phyloP scores from a whole-genome alignment of 1,284 basidiomycete species.

The Sporisorium iseilematis-ciliati region DNA sequence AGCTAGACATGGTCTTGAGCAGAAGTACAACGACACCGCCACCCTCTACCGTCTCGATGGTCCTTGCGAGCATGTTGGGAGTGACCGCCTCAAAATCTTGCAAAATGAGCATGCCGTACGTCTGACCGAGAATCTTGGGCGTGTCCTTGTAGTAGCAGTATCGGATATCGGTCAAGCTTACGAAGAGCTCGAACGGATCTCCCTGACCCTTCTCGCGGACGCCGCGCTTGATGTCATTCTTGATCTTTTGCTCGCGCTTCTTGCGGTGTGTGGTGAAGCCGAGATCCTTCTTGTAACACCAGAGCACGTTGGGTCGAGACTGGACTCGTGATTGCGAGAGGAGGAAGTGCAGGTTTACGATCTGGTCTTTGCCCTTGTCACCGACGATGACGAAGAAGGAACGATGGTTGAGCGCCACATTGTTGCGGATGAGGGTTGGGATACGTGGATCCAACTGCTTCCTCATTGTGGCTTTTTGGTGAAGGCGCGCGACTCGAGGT shows the following conservation, averaged over 20 bases:
- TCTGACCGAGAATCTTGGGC: slow-evolving; percentile 81
- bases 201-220: slow-evolving; percentile 91
- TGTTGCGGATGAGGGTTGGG: slow-evolving; percentile 90
- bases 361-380: slow-evolving; percentile 92
- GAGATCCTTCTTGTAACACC: slow-evolving; percentile 69
- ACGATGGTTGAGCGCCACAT: slow-evolving; percentile 84
- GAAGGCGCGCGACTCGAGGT: slow-evolving; percentile 10
- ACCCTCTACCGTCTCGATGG: slow-evolving; percentile 98
- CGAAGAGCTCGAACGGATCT: slow-evolving; percentile 97
- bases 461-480: slow-evolving; percentile 51
- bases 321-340: slow-evolving; percentile 64
- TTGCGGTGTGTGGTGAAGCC: slow-evolving; percentile 83
- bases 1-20: slow-evolving; percentile 93
- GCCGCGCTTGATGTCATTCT: slow-evolving; percentile 77
- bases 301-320: slow-evolving; percentile 62
- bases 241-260: slow-evolving; percentile 74
- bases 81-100: slow-evolving; percentile 99
- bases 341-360: slow-evolving; percentile 95
- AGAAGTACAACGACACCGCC: slow-evolving; percentile 92
- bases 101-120: slow-evolving; percentile 95
- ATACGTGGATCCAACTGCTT: slow-evolving; percentile 82
- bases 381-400: slow-evolving; percentile 98
- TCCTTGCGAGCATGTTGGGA: slow-evolving; percentile 94
- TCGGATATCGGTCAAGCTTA: slow-evolving; percentile 97
- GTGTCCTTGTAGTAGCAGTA: slow-evolving; percentile 75